Evolutionary conservation across 495 filamentous ascomycete species (phyloP).

Genomic region (Tuber calosporum): DNA sequence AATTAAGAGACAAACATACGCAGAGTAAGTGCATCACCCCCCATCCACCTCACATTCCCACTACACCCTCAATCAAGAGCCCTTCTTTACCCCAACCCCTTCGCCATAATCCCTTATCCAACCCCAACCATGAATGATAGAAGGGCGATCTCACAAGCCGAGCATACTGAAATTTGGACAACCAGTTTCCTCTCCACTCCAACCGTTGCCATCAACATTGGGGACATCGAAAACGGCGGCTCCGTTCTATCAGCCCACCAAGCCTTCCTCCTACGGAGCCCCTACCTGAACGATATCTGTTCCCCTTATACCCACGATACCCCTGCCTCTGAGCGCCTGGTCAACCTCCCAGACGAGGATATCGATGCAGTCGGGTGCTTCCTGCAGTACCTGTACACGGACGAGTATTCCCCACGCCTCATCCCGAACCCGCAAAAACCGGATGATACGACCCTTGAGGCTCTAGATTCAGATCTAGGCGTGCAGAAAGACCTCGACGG

Average conservation of each 20-base stretch:
- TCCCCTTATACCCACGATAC: slow-evolving; percentile 52
- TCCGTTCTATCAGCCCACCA: slow-evolving; percentile 72
- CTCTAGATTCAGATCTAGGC: slow-evolving; percentile 32
- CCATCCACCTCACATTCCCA: not conserved
- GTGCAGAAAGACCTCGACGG: slow-evolving; percentile 67
- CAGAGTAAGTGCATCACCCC: not conserved
- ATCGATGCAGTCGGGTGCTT: slow-evolving; percentile 78
- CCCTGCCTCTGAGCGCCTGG: slow-evolving; percentile 54
- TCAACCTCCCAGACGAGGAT: slow-evolving; percentile 63
- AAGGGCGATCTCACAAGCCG: not conserved
- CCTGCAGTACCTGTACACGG: slow-evolving; percentile 86
- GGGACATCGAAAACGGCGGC: slow-evolving; percentile 51
- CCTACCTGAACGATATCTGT: slow-evolving; percentile 62
- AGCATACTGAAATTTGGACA: not conserved
- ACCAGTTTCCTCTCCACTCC: slow-evolving; percentile 65
- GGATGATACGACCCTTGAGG: slow-evolving; percentile 34
- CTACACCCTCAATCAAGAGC: not conserved
- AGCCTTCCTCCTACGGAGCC: slow-evolving; percentile 62
- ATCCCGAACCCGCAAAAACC: slow-evolving; percentile 45
- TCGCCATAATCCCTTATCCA: not conserved
- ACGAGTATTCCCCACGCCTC: slow-evolving; percentile 75
- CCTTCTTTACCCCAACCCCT: not conserved
- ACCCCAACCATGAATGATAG: not conserved
- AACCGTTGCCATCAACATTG: slow-evolving; percentile 69
- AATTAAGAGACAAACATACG: slow-evolving; percentile 2